phyloP scores from a whole-genome alignment of 768 basidiomycete species.

The Boletus rubroflammeus region DNA sequence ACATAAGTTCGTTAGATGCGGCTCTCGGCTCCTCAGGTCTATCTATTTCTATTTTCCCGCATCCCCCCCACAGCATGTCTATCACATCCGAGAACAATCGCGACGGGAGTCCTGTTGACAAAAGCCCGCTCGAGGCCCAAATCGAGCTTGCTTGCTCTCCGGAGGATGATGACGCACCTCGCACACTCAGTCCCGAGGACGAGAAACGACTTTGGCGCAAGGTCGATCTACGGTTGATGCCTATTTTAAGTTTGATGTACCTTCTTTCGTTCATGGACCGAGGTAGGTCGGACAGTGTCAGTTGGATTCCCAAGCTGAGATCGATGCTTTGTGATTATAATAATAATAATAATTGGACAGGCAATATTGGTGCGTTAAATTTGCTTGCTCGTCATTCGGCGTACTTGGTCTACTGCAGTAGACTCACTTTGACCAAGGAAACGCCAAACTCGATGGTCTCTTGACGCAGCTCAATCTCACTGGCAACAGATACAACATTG shows the following conservation, averaged over 20 bases:
- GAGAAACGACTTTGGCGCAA: slow-evolving; percentile 56
- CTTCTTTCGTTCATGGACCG: slow-evolving; percentile 63
- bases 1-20: neutral
- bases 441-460: slow-evolving; percentile 66
- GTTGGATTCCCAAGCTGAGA: neutral
- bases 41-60: neutral
- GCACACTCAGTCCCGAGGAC: slow-evolving; percentile 30
- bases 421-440: slow-evolving; percentile 35
- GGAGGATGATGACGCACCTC: neutral
- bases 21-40: neutral
- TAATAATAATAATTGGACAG: slow-evolving; percentile 26
- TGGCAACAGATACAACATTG: slow-evolving; percentile 62
- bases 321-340: neutral
- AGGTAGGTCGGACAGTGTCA: slow-evolving; percentile 33
- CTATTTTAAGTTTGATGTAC: slow-evolving; percentile 58
- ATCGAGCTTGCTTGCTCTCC: neutral
- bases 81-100: neutral
- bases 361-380: slow-evolving; percentile 51
- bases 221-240: slow-evolving; percentile 55
- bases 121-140: neutral
- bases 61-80: neutral
- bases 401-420: neutral
- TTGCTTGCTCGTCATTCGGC: neutral
- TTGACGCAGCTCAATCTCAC: slow-evolving; percentile 50
- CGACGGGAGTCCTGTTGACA: neutral